Evolutionary conservation across 116 monocot genomes (phyloP).

Genomic region (Phalaenopsis hybrid): DNA sequence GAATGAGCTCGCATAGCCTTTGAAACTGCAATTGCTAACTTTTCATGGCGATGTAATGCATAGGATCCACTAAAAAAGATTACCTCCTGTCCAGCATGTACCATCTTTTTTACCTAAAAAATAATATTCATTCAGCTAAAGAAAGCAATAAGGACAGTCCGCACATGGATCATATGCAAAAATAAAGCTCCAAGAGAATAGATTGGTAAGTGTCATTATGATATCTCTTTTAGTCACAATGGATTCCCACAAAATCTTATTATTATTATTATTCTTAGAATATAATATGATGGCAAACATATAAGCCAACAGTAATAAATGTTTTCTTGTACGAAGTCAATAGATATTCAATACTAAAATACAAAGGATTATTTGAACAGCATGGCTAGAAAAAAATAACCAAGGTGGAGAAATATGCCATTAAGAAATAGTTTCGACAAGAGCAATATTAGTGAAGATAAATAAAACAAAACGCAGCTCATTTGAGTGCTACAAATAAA

Average conservation of each 20-base stretch:
- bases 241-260: neutral
- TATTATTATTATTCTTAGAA: neutral
- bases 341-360: neutral
- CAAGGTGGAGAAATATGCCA: neutral
- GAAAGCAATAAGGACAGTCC: neutral
- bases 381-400: neutral
- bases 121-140: neutral
- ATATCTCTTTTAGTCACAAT: neutral
- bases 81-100: constrained; percentile 76
- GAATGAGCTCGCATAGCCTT: constrained; percentile 93
- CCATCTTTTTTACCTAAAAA: constrained; percentile 81
- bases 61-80: constrained; percentile 85
- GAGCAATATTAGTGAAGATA: neutral
- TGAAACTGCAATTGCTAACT: constrained; percentile 89
- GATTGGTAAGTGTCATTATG: neutral
- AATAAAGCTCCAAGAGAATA: neutral
- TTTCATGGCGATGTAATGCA: constrained; percentile 89
- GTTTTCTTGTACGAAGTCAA: neutral
- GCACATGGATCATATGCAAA: neutral
- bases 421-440: neutral
- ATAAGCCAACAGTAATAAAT: neutral
- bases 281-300: neutral
- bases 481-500: neutral
- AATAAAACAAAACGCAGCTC: neutral
- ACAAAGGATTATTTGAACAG: neutral